Percentiles rank a stretch among this genome's conserved stretches.
Evolutionary conservation across 371 early-diverging fungal species (phyloP).

Genomic region (Mortierella sp.): DNA sequence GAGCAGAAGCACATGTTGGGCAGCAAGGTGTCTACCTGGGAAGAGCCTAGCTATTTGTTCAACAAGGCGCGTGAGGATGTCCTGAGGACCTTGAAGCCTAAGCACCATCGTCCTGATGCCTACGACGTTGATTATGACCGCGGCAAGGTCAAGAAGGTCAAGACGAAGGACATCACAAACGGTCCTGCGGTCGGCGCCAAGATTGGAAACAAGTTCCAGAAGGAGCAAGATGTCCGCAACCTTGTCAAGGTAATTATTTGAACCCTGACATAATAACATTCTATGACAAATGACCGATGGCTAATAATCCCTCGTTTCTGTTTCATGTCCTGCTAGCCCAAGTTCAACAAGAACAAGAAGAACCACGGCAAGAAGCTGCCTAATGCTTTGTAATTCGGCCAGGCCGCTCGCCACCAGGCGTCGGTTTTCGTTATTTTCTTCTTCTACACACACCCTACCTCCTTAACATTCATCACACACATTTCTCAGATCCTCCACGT

Average conservation of each 20-base stretch:
- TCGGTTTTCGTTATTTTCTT: neutral
- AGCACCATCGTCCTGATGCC: constrained; percentile 71
- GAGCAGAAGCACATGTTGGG: constrained; percentile 53
- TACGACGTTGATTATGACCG: constrained; percentile 86
- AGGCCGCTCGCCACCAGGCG: neutral
- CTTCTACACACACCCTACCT: neutral
- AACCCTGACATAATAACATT: neutral
- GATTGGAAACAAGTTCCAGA: constrained; percentile 50
- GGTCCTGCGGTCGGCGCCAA: constrained; percentile 33
- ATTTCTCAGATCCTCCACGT: too few species aligned
- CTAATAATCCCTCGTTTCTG: neutral
- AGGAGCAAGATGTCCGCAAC: constrained; percentile 54
- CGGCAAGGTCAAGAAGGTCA: constrained; percentile 83
- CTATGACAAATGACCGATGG: neutral
- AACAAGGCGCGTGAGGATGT: constrained; percentile 56
- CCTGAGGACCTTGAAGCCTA: constrained; percentile 66
- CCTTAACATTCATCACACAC: too few species aligned
- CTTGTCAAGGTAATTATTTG: constrained; percentile 31
- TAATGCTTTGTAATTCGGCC: constrained; percentile 17
- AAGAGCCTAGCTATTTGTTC: constrained; percentile 38
- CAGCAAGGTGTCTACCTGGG: constrained; percentile 53
- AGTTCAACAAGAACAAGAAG: constrained; percentile 45
- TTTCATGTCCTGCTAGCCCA: constrained; percentile 23
- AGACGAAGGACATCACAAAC: constrained; percentile 61
- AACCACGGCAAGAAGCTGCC: constrained; percentile 28